Conservation (phyloP, 108 stramenopile genomes). For the Cylindrotheca closterium region DNA sequence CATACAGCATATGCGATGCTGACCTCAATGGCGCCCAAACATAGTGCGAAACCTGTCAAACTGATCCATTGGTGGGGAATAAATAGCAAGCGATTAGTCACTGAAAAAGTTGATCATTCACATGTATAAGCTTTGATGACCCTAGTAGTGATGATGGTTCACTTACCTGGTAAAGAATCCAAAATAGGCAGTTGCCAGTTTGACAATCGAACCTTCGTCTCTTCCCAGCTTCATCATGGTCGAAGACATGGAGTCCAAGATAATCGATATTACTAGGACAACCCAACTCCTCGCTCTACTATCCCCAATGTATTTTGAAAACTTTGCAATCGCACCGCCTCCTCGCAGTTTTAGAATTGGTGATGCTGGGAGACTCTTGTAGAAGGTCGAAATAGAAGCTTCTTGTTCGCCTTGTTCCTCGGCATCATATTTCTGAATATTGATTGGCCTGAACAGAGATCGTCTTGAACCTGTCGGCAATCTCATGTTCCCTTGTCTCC, state of each 20-base stretch:
- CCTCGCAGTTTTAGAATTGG: slow-evolving; percentile 3
- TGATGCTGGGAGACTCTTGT: too few relatives aligned
- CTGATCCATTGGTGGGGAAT: slow-evolving; percentile 7
- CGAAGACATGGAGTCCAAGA: slow-evolving; percentile 16
- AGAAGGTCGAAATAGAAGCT: too few relatives aligned
- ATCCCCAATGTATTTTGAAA: slow-evolving; percentile 15
- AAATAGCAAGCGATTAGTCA: not conserved
- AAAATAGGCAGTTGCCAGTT: slow-evolving; percentile 6
- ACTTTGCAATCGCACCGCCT: slow-evolving; percentile 3
- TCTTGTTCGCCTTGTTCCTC: too few relatives aligned
- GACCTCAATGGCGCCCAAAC: slow-evolving; percentile 38
- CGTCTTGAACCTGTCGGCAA: too few relatives aligned
- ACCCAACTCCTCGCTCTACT: slow-evolving; percentile 17
- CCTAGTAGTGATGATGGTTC: not conserved
- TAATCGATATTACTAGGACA: slow-evolving; percentile 18
- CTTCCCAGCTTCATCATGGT: slow-evolving; percentile 28
- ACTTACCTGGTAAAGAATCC: slow-evolving; percentile 15
- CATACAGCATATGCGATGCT: slow-evolving; percentile 57
- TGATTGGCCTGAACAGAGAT: too few relatives aligned
- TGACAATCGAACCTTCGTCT: slow-evolving; percentile 10
- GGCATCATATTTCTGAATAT: too few relatives aligned
- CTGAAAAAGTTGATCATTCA: too few relatives aligned
- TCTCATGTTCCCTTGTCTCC: too few relatives aligned
- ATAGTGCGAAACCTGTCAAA: slow-evolving; percentile 29
- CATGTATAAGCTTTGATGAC: too few relatives aligned